Evolutionary conservation across 768 basidiomycete species (phyloP).

Genomic region (Naganishia vaughanmartiniae): DNA sequence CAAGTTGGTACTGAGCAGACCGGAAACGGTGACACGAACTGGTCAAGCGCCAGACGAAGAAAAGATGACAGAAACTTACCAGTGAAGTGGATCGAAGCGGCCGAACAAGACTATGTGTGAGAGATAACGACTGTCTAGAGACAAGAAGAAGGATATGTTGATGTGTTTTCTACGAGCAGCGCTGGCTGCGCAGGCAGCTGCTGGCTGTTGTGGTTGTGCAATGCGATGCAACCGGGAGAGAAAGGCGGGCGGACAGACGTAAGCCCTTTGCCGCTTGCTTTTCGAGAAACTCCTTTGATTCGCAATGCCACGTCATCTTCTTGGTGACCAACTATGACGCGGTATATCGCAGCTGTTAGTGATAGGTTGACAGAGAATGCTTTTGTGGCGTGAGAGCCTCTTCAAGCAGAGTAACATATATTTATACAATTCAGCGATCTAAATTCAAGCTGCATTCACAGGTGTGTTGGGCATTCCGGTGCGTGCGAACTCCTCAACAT

Average conservation of each 20-base stretch:
- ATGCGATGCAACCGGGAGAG: neutral
- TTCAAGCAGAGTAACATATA: no score
- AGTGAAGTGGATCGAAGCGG: neutral
- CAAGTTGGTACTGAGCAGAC: neutral
- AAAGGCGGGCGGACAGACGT: neutral
- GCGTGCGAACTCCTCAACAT: neutral
- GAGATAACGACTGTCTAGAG: neutral
- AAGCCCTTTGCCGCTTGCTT: neutral
- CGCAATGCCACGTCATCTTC: neutral
- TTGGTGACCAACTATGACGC: neutral
- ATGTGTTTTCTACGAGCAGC: neutral
- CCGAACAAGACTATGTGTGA: neutral
- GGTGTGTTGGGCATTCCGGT: conserved; percentile 19
- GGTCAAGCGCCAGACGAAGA: neutral
- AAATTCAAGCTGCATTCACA: conserved; percentile 2
- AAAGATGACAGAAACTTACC: neutral
- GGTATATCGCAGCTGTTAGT: neutral
- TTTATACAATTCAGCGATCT: neutral
- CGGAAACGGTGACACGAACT: neutral
- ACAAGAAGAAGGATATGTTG: neutral
- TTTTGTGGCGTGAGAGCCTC: no score
- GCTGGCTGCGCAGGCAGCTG: neutral
- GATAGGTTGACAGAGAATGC: no score
- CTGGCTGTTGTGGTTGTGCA: no score
- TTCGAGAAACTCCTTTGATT: conserved; percentile 5